Conservation (phyloP, 495 filamentous ascomycete species). For the Aspergillus carlsbadensis region DNA sequence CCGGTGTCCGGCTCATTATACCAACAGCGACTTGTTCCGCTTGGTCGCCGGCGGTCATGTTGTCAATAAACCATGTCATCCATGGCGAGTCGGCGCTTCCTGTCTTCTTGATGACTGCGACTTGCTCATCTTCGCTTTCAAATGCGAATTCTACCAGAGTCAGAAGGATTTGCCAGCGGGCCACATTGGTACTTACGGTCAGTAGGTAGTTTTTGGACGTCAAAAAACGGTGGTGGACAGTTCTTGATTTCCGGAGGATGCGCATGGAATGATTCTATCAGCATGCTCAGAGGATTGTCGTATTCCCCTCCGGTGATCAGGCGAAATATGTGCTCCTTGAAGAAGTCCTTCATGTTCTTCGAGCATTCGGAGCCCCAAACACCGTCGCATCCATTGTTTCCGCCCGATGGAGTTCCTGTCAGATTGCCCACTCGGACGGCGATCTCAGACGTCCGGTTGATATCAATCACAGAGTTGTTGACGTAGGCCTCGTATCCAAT, state of each 20-base stretch:
- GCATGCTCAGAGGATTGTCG: conserved; percentile 31
- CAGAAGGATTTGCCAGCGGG: not conserved
- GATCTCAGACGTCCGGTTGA: conserved; percentile 42
- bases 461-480: conserved; percentile 31
- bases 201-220: conserved; percentile 37
- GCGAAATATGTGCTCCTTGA: conserved; percentile 30
- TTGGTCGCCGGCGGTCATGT: conserved; percentile 35
- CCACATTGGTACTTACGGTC: conserved; percentile 28
- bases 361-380: conserved; percentile 42
- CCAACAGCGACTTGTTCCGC: conserved; percentile 43
- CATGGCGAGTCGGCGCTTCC: conserved; percentile 34
- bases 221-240: conserved; percentile 36
- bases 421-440: conserved; percentile 43
- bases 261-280: conserved; percentile 30
- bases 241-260: conserved; percentile 22
- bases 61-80: conserved; percentile 42
- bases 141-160: conserved; percentile 32
- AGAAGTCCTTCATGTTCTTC: conserved; percentile 28
- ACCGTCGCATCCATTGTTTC: conserved; percentile 43
- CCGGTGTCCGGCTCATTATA: conserved; percentile 39
- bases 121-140: conserved; percentile 29
- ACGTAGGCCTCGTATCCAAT: conserved; percentile 37
- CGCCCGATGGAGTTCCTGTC: conserved; percentile 35
- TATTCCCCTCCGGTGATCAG: conserved; percentile 32
- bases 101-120: conserved; percentile 30